Conservation (phyloP, 371 early-diverging fungal genomes). For the Mortierella sp. region DNA sequence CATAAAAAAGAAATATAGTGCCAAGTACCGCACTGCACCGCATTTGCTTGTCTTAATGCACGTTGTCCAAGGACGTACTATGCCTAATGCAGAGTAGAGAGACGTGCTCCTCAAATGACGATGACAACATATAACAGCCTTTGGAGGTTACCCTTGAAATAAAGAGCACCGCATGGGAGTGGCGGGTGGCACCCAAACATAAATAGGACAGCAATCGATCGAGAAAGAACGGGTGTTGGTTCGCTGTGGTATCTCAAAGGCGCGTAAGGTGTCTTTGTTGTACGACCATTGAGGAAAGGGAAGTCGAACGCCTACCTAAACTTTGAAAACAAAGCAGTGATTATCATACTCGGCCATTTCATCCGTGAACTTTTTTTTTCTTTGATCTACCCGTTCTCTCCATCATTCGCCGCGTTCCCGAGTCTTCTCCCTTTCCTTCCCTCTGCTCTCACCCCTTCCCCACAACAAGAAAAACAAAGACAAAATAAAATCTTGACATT, state of each 20-base stretch:
- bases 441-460: not conserved
- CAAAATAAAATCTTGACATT: not conserved
- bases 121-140: not conserved
- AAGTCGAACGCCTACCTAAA: not conserved
- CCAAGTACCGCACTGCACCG: not conserved
- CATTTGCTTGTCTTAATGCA: not conserved
- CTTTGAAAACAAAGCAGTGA: not conserved
- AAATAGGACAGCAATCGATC: not conserved
- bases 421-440: not conserved
- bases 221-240: not conserved
- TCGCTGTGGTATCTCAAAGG: too few relatives aligned
- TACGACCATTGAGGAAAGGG: not conserved
- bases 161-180: not conserved
- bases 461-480: not conserved
- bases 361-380: not conserved
- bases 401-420: not conserved
- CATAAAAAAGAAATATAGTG: not conserved
- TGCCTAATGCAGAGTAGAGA: not conserved
- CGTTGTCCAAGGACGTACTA: not conserved
- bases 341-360: not conserved
- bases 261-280: not conserved
- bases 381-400: not conserved
- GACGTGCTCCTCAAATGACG: conserved; percentile 3
- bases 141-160: not conserved
- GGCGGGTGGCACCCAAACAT: not conserved